Evolutionary conservation across 257 asterid genomes (phyloP).

Genomic region (Paulownia fortunei): DNA sequence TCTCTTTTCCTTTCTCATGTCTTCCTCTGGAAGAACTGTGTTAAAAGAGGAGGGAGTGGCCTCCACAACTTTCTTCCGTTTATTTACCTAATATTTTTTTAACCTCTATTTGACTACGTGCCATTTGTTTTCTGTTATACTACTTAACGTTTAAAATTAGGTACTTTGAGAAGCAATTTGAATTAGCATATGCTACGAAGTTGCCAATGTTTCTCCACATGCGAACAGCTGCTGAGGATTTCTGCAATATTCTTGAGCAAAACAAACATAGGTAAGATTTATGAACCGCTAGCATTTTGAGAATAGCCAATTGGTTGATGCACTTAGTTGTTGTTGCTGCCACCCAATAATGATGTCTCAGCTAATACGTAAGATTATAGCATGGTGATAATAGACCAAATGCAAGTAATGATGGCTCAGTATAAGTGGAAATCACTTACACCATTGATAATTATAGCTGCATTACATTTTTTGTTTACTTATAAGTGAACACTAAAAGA

Average conservation of each 20-base stretch:
- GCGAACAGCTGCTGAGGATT: slow-evolving; percentile 98
- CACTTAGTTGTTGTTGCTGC: not conserved
- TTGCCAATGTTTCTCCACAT: slow-evolving; percentile 99
- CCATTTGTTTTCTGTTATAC: slow-evolving; percentile 8
- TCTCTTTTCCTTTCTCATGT: not conserved
- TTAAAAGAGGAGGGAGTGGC: not conserved
- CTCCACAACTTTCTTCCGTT: not conserved
- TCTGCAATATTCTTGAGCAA: slow-evolving; percentile 69
- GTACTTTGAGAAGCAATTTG: slow-evolving; percentile 96
- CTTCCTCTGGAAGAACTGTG: slow-evolving; percentile 11
- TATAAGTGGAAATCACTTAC: not conserved
- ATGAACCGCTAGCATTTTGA: slow-evolving; percentile 15
- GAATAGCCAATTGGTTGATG: slow-evolving; percentile 16
- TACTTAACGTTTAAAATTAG: slow-evolving; percentile 42
- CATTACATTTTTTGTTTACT: not conserved
- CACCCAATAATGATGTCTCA: not conserved
- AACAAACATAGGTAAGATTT: slow-evolving; percentile 67
- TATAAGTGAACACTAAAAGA: not conserved
- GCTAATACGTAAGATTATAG: slow-evolving; percentile 1
- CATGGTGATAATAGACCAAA: slow-evolving; percentile 12
- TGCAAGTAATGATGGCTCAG: not conserved
- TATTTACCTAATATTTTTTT: not conserved
- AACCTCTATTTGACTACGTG: slow-evolving; percentile 14
- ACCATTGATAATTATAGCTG: not conserved
- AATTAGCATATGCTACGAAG: slow-evolving; percentile 79